Base-by-base conservation (phyloP, 345 rosid genomes). In the Atalantia buxifolia region DNA sequence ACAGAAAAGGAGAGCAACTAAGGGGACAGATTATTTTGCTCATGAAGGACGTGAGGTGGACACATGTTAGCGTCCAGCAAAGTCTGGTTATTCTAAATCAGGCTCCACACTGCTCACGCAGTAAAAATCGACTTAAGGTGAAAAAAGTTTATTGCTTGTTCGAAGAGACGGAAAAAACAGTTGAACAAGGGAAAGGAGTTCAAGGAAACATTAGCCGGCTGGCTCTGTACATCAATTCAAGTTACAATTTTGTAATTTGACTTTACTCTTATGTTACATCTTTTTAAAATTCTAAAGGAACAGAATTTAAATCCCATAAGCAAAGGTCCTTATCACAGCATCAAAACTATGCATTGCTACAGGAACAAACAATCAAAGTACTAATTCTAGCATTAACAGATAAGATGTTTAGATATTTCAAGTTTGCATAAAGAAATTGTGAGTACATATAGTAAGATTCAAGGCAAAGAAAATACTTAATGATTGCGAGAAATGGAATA, bases 41-140 rank as follows among this genome's bases (percentile, higher is more conserved):
- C n/a, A 53, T 85, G 7, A 84, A 88, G 75, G 85, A 85, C 55
- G n/a, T 81, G 16, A 63, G 10, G 2, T 85, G 79, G 31, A 53
- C 74, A 63, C 77, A 75, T 24, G 8, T 77, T 8, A 50, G 69
- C 8, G 79, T 80, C 30, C 66, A 21, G 33, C 72, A 63, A 63
- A 77, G 85, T 68, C 30, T 81, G 30, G 69, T 48, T 71, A 79
- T 88, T 40, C 73, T 88, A 45, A 80, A 77, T 10, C 83, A 63
- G 38, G 87, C 87, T 62, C 76, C 83, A 2, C 61, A 77, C 75
- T 79, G 83, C 79, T 45, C 35, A 4, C 67, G 76, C 12, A 78
- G 59, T 30, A 38, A 21, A 65, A 84, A 81, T 28, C 72, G 19
- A 22, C 75, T 50, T 1, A 65, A 68, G 71, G 74, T 76, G 12